A percentile compares a stretch with the other conserved stretches of the same genome.
phyloP scores from a whole-genome alignment of 1,139 yeast genomes.

The Pichia sp. region DNA sequence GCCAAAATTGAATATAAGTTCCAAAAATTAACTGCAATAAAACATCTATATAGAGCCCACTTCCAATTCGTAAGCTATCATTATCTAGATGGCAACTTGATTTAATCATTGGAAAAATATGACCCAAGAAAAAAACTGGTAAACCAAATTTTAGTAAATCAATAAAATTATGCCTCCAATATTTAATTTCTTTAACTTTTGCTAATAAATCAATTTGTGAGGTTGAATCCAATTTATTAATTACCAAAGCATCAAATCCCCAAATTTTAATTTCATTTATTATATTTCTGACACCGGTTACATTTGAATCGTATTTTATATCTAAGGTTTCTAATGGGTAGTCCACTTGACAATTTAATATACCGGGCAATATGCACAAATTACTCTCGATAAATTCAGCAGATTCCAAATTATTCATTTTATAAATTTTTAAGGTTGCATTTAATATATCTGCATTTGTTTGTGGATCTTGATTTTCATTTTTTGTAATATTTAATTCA shows the following conservation, averaged over 20 bases:
- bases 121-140: conserved; percentile 58
- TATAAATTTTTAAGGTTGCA: conserved; percentile 37
- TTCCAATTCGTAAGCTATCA: conserved; percentile 12
- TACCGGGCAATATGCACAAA: conserved; percentile 39
- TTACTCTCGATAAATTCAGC: conserved; percentile 44
- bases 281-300: conserved; percentile 53
- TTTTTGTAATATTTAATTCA: too few relatives aligned
- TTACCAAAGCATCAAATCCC: conserved; percentile 44
- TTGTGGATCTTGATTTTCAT: conserved; percentile 23
- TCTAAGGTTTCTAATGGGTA: conserved; percentile 39
- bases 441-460: conserved; percentile 8
- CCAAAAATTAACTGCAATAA: conserved; percentile 58
- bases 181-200: conserved; percentile 62
- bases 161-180: conserved; percentile 58
- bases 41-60: conserved; percentile 53
- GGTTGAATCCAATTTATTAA: conserved; percentile 38
- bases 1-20: conserved; percentile 60
- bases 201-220: conserved; percentile 67
- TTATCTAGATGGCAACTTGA: conserved; percentile 7
- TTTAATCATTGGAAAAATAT: conserved; percentile 37
- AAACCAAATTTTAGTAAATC: conserved; percentile 49
- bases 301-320: conserved; percentile 39
- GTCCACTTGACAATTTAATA: conserved; percentile 36
- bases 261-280: conserved; percentile 42
- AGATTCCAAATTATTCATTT: conserved; percentile 62